phyloP scores from a whole-genome alignment of 495 filamentous ascomycete species.

The Aspergillus indologenus region DNA sequence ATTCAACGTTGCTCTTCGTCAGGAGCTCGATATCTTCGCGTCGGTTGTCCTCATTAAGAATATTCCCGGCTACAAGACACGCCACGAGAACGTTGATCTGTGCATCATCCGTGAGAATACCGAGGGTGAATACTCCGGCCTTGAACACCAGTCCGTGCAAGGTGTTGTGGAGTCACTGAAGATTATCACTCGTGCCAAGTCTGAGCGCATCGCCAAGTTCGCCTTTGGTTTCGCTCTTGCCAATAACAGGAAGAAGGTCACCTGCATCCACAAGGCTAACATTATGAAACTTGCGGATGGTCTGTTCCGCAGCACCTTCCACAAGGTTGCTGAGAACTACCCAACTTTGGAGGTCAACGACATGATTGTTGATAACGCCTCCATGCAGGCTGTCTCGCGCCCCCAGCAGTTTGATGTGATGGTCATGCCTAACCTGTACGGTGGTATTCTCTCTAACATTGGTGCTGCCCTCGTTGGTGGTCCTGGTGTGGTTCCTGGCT shows the following conservation, averaged over 20 bases:
- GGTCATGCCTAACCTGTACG: constrained; percentile 99
- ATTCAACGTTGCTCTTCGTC: constrained; percentile 98
- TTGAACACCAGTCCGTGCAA: constrained; percentile 96
- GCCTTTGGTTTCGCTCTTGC: constrained; percentile 96
- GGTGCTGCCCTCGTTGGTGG: constrained; percentile 98
- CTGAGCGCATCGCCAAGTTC: constrained; percentile 97
- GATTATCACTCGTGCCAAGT: constrained; percentile 98
- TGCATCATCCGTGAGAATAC: constrained; percentile 99
- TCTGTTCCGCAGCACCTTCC: constrained; percentile 96
- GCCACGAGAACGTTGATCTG: constrained; percentile 93
- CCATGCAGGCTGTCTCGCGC: constrained; percentile 93
- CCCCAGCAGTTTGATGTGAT: constrained; percentile 99
- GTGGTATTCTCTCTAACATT: constrained; percentile 98
- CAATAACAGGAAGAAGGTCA: constrained; percentile 98
- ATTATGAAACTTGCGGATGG: constrained; percentile 99
- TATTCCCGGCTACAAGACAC: constrained; percentile 95
- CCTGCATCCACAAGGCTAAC: constrained; percentile 99
- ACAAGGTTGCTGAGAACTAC: constrained; percentile 86
- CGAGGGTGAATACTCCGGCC: constrained; percentile 97
- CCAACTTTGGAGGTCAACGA: constrained; percentile 91
- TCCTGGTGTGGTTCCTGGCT: constrained; percentile 93
- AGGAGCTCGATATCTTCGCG: constrained; percentile 99
- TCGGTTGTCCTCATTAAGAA: constrained; percentile 98
- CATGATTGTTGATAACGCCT: constrained; percentile 99
- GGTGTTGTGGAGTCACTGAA: constrained; percentile 99